Percentiles rank a stretch among this genome's conserved stretches.
Conservation (phyloP, 257 asterid species). For the Nicotiana undulata region DNA sequence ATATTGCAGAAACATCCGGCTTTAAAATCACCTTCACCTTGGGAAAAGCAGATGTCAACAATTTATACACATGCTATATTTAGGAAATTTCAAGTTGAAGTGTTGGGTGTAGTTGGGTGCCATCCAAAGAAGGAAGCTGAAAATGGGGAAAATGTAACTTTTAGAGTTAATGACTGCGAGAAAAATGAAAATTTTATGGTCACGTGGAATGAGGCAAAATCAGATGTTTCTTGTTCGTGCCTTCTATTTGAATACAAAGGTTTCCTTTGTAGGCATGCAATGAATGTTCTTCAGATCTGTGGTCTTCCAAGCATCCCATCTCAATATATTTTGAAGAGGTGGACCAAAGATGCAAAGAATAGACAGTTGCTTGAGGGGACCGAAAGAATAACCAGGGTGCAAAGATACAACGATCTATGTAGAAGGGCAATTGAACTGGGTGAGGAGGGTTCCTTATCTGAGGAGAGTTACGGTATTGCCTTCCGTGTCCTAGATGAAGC, state of each 20-base stretch:
- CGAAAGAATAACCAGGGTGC: slow-evolving; percentile 68
- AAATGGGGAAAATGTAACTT: slow-evolving; percentile 39
- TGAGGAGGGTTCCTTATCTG: slow-evolving; percentile 81
- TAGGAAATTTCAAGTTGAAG: slow-evolving; percentile 86
- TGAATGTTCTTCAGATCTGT: slow-evolving; percentile 93
- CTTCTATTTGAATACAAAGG: slow-evolving; percentile 87
- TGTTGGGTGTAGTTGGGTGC: slow-evolving; percentile 95
- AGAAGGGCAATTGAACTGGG: slow-evolving; percentile 82
- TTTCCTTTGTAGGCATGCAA: slow-evolving; percentile 87
- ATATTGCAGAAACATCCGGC: slow-evolving; percentile 98
- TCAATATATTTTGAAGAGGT: slow-evolving; percentile 74
- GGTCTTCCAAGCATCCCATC: slow-evolving; percentile 87
- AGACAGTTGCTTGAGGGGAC: slow-evolving; percentile 48
- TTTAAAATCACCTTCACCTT: slow-evolving; percentile 92
- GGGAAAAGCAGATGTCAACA: slow-evolving; percentile 97
- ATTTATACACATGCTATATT: slow-evolving; percentile 83
- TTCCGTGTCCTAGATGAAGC: slow-evolving; percentile 75
- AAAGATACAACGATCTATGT: slow-evolving; percentile 82
- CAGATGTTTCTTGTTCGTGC: slow-evolving; percentile 90
- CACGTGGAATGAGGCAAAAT: slow-evolving; percentile 57
- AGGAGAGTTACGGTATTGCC: slow-evolving; percentile 67
- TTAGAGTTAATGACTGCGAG: slow-evolving; percentile 85
- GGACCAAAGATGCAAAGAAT: slow-evolving; percentile 91
- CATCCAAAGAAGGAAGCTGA: slow-evolving; percentile 84
- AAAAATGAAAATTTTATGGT: slow-evolving; percentile 71